phyloP scores from a whole-genome alignment of 306 rosid genomes.

The Delonix regia region DNA sequence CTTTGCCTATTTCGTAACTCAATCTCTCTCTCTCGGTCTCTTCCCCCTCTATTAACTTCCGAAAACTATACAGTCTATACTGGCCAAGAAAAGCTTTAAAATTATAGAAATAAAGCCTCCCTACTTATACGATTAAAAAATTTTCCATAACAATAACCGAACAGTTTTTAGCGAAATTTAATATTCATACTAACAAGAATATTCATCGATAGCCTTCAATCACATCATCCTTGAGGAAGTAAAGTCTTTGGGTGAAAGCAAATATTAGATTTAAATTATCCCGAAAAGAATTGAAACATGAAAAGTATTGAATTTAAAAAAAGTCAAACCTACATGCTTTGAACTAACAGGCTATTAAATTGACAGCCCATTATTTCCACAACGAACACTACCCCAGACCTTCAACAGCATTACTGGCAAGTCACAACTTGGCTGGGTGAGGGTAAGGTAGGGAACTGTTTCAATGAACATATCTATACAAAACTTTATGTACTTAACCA shows the following conservation, averaged over 20 bases:
- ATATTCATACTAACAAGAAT: not conserved
- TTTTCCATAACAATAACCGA: not conserved
- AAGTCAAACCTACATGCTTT: slow-evolving; percentile 10
- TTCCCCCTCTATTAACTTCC: too few species aligned
- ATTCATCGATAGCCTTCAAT: not conserved
- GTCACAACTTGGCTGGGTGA: slow-evolving; percentile 37
- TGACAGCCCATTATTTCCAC: slow-evolving; percentile 29
- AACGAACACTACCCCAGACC: slow-evolving; percentile 28
- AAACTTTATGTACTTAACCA: slow-evolving; percentile 32
- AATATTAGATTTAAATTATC: slow-evolving; percentile 23
- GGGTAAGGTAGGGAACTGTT: slow-evolving; percentile 30
- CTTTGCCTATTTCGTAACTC: not conserved
- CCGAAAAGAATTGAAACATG: slow-evolving; percentile 26
- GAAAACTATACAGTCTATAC: not conserved
- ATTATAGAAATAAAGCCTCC: not conserved
- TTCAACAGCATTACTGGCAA: slow-evolving; percentile 17
- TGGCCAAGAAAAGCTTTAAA: not conserved
- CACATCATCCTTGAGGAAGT: not conserved
- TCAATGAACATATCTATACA: slow-evolving; percentile 43
- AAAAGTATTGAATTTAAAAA: slow-evolving; percentile 22
- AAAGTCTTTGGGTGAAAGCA: not conserved
- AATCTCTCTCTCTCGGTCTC: too few species aligned
- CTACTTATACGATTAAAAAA: not conserved
- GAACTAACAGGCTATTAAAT: slow-evolving; percentile 26
- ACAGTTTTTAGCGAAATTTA: not conserved